Base-by-base conservation (phyloP, 1,139 yeast species). In the Candida labiduridarum region DNA sequence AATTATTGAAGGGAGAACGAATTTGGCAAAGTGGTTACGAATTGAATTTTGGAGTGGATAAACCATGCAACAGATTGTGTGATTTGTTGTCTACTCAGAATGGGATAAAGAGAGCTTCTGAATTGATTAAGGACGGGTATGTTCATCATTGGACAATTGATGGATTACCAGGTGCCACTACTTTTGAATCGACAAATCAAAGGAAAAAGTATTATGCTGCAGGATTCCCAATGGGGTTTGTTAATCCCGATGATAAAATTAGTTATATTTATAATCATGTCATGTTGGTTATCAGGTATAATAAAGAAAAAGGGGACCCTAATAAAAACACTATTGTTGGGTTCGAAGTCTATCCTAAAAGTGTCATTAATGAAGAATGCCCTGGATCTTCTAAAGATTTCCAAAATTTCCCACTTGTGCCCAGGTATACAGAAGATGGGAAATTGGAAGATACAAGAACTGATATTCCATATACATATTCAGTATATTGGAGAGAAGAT, bases 401-500 rank as follows among this genome's bases (percentile, higher is more conserved):
- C 62, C 71, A 78, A 44, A 81, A 84, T 57, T 82, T 75, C 58
- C 81, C 84, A 43, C 59, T 87, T 11, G 61, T 60, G 3, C 53
- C 63, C 29, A 53, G 59, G 15, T 56, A 58, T 22, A 59, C 58
- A 48, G 51, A 53, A 9, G 52, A 58, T 11, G 67, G 66, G 29
- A 55, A 60, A n/a, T 52, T 59, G 19, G 49, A 57, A 1, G 55
- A 60, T 25, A 51, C 57, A 14, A 71, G 72, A 43, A 64, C 72
- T 1, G 60, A 74, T 7, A 81, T 90, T 43, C 91, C 94, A 8
- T 90, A 83, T 67, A 87, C 96, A 1, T 91, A 90, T 62, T 82
- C 96, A 0, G 92, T 91, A 3, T 87, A 87, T 64, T 91, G 96
- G 96, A 76, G 95, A 64, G 96, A 90, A 65, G 96, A 90, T 54